Evolutionary conservation across 2,329 filamentous ascomycete species (phyloP).

Genomic region (Coniochaeta sp.): DNA sequence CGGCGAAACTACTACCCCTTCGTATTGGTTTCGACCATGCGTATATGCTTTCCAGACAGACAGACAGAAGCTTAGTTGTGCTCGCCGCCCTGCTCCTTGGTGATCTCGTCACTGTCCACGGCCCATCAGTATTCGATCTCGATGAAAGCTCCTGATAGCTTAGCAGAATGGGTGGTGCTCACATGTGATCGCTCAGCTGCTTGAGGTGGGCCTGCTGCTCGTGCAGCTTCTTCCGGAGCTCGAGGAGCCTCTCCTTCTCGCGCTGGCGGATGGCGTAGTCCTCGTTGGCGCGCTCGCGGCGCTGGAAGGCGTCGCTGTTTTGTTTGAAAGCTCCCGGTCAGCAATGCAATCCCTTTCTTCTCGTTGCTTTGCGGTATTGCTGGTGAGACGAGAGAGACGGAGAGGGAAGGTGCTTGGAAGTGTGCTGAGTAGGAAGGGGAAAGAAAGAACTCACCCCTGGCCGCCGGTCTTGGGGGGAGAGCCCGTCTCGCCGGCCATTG

Average conservation of each 20-base stretch:
- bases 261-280: slow-evolving; percentile 78
- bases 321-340: slow-evolving; percentile 8
- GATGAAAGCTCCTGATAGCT: neutral
- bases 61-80: slow-evolving; percentile 52
- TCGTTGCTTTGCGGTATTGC: neutral
- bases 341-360: slow-evolving; percentile 1
- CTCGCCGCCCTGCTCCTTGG: slow-evolving; percentile 65
- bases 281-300: slow-evolving; percentile 83
- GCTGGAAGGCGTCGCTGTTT: slow-evolving; percentile 80
- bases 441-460: slow-evolving; percentile 36
- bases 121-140: slow-evolving; percentile 7
- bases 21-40: no score
- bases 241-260: slow-evolving; percentile 82
- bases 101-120: slow-evolving; percentile 62
- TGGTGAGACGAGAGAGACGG: neutral
- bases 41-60: no score
- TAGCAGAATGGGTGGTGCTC: slow-evolving; percentile 19
- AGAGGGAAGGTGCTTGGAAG: neutral
- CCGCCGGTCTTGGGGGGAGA: slow-evolving; percentile 47
- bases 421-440: neutral
- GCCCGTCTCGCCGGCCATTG: slow-evolving; percentile 66
- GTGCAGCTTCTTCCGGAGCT: slow-evolving; percentile 64
- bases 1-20: no score
- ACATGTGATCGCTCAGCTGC: slow-evolving; percentile 84
- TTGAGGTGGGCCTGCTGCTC: slow-evolving; percentile 79